A percentile compares a stretch with the other conserved stretches of the same genome.
Evolutionary conservation across 805 yeast genomes (phyloP).

Genomic region (Lipomyces kockii): DNA sequence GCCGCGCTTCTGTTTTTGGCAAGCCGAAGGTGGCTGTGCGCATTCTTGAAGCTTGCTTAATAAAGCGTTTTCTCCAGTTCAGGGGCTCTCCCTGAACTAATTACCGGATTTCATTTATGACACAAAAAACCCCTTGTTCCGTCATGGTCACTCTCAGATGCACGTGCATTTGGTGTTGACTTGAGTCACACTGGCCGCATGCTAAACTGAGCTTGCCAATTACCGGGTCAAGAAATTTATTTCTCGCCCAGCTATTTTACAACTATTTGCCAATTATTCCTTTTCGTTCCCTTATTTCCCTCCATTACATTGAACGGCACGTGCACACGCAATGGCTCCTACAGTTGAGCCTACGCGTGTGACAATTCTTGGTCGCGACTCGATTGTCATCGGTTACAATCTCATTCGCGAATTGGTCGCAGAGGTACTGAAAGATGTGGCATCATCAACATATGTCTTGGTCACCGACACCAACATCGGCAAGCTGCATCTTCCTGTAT

Average conservation of each 20-base stretch:
- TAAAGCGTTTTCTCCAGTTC: neutral
- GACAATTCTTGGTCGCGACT: slow-evolving; percentile 75
- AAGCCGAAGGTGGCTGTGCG: neutral
- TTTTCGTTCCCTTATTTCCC: neutral
- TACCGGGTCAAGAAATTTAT: neutral
- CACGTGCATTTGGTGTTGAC: neutral
- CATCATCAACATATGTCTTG: slow-evolving; percentile 90
- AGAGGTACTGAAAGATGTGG: slow-evolving; percentile 62
- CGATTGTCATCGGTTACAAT: slow-evolving; percentile 88
- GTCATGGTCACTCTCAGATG: neutral
- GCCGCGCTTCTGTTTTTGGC: neutral
- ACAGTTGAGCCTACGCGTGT: slow-evolving; percentile 18
- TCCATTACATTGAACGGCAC: neutral
- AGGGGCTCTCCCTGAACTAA: neutral
- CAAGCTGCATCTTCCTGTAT: slow-evolving; percentile 49
- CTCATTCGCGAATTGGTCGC: slow-evolving; percentile 73
- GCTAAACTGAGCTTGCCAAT: too few species aligned
- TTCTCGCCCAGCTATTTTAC: neutral
- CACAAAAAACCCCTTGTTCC: neutral
- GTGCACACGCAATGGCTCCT: slow-evolving; percentile 1
- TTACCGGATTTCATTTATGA: neutral
- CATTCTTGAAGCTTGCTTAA: neutral
- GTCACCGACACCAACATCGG: slow-evolving; percentile 82
- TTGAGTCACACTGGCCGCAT: neutral
- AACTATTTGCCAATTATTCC: neutral